A percentile compares a stretch with the other conserved stretches of the same genome.
These are phyloP conservation scores for Taiwanofungus camphoratus DNA, from an alignment of 1,284 basidiomycete species.

Conservation along the genomic window DNA sequence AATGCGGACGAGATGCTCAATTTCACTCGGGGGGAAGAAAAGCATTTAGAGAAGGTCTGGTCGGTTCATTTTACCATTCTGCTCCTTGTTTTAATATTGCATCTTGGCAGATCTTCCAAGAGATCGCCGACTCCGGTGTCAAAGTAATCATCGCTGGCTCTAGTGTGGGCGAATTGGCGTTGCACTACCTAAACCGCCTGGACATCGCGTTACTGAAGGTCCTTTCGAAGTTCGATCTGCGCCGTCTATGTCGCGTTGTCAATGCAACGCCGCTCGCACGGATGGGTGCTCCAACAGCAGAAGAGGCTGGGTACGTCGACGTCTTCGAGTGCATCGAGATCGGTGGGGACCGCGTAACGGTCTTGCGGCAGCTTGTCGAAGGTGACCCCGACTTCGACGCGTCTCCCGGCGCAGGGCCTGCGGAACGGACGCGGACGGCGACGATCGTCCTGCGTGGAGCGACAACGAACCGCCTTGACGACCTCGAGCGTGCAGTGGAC, in stretches of 20 bases:
- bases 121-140: conserved; percentile 94
- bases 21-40: conserved; percentile 94
- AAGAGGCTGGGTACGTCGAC: conserved; percentile 94
- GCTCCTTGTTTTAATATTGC: neutral
- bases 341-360: conserved; percentile 96
- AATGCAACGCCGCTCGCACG: conserved; percentile 96
- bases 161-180: conserved; percentile 89
- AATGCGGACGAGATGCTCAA: conserved; percentile 96
- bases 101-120: conserved; percentile 80
- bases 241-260: conserved; percentile 90
- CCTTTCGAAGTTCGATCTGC: conserved; percentile 96
- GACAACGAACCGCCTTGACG: conserved; percentile 92
- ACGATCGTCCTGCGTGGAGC: conserved; percentile 97
- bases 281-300: conserved; percentile 91
- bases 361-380: conserved; percentile 79
- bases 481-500: conserved; percentile 91
- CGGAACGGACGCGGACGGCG: conserved; percentile 78
- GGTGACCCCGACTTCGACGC: conserved; percentile 57
- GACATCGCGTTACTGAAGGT: conserved; percentile 96
- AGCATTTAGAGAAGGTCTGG: conserved; percentile 88
- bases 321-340: conserved; percentile 95
- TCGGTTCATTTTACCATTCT: neutral
- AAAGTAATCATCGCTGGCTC: conserved; percentile 93
- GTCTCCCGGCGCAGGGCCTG: conserved; percentile 25
- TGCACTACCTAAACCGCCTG: conserved; percentile 95